These are phyloP conservation scores for Cephalotrichum gorgonifer DNA, from an alignment of 2,329 filamentous ascomycete species.

Conservation along the genomic window DNA sequence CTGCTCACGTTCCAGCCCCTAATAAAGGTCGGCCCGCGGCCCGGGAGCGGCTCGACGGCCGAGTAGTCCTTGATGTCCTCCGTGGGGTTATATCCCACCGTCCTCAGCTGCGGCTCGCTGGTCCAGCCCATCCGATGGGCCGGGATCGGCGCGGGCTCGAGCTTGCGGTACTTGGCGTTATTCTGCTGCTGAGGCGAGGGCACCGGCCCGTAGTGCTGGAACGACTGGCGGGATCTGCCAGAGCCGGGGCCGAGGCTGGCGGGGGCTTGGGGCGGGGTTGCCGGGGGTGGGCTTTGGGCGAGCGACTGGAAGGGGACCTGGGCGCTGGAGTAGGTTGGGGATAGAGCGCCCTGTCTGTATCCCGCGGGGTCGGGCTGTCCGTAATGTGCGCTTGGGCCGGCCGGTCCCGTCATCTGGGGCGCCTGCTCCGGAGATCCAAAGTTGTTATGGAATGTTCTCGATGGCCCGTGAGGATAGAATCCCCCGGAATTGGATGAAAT, in stretches of 20 bases:
- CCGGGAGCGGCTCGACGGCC: slow-evolving; percentile 43
- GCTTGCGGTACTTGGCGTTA: slow-evolving; percentile 40
- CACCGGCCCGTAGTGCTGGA: not conserved
- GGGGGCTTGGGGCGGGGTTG: not conserved
- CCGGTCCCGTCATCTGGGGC: slow-evolving; percentile 8
- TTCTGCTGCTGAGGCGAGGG: slow-evolving; percentile 6
- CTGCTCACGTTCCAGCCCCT: slow-evolving; percentile 44
- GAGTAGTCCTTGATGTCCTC: slow-evolving; percentile 49
- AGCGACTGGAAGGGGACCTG: not conserved
- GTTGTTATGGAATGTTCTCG: slow-evolving; percentile 19
- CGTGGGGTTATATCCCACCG: slow-evolving; percentile 43
- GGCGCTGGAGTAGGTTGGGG: not conserved
- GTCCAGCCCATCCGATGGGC: slow-evolving; percentile 36
- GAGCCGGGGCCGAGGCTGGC: not conserved
- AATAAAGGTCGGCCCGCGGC: slow-evolving; percentile 44
- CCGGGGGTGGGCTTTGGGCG: not conserved
- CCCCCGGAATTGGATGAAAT: slow-evolving; percentile 1
- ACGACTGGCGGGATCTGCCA: not conserved
- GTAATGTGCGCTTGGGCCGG: not conserved
- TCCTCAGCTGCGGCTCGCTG: slow-evolving; percentile 42
- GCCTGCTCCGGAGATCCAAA: slow-evolving; percentile 19
- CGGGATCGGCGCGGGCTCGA: slow-evolving; percentile 46
- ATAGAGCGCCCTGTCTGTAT: not conserved
- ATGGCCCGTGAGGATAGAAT: slow-evolving; percentile 19
- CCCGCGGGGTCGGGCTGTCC: not conserved